A percentile compares a stretch with the other conserved stretches of the same genome.
phyloP scores from a whole-genome alignment of 352 stramenopile genomes.

The Saprolegnia diclina region DNA sequence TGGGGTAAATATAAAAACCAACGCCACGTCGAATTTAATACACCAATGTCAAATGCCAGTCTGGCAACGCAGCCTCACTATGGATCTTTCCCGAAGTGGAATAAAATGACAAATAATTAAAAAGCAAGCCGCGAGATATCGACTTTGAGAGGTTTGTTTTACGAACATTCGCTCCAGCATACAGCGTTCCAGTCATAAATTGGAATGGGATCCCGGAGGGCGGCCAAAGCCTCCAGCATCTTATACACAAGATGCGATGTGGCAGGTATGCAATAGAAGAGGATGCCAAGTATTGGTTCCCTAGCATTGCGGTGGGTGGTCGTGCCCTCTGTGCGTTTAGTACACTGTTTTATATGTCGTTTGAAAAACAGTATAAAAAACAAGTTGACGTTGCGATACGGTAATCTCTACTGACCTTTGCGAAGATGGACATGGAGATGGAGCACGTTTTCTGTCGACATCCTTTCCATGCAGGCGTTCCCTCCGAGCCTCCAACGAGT shows the following conservation, averaged over 20 bases:
- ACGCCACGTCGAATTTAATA: background rate
- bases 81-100: background rate
- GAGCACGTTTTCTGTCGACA: too few species aligned
- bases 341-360: background rate
- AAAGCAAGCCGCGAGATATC: background rate
- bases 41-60: background rate
- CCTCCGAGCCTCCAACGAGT: too few species aligned
- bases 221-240: background rate
- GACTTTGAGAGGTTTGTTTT: background rate
- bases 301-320: background rate
- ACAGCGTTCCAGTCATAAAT: constrained; percentile 6
- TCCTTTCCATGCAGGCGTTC: too few species aligned
- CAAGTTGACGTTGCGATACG: background rate
- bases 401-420: too few species aligned
- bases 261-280: background rate
- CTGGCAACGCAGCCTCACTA: background rate
- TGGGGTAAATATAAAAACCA: constrained; percentile 16
- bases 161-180: background rate
- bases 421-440: too few species aligned
- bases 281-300: constrained; percentile 10
- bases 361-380: background rate
- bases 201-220: background rate
- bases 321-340: background rate
- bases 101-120: constrained; percentile 2
- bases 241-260: constrained; percentile 1